A percentile compares a stretch with the other conserved stretches of the same genome.
Evolutionary conservation across 169 alveolate genomes (phyloP).

Genomic region (Fabrea salina): DNA sequence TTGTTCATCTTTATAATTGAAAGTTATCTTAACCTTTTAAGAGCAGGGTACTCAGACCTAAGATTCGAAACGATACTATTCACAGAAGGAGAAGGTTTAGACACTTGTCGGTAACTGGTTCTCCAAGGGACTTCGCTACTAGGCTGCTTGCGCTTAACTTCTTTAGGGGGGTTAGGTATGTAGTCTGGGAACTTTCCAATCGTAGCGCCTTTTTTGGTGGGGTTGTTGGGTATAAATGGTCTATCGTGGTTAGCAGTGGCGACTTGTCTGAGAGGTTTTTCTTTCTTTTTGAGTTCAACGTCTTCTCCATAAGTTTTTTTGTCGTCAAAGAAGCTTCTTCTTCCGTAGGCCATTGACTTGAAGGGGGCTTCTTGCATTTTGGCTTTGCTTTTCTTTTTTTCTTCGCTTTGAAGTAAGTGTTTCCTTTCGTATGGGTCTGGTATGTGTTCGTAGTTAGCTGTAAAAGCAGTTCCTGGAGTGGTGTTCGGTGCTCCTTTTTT

Average conservation of each 20-base stretch:
- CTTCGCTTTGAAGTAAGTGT: background rate
- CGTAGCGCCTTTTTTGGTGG: constrained; percentile 1
- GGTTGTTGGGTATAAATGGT: constrained; percentile 9
- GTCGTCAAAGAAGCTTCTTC: background rate
- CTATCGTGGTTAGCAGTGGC: background rate
- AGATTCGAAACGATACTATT: background rate
- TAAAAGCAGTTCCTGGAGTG: constrained; percentile 14
- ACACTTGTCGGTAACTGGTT: background rate
- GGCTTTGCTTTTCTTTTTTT: constrained; percentile 13
- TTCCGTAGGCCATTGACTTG: background rate
- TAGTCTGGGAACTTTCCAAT: constrained; percentile 18
- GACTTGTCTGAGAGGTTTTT: no score
- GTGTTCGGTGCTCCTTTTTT: background rate
- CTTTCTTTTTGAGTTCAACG: background rate
- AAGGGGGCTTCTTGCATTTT: constrained; percentile 27
- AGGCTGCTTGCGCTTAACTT: background rate
- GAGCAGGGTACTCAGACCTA: background rate
- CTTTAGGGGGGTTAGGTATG: constrained; percentile 4
- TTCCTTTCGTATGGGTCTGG: constrained; percentile 25
- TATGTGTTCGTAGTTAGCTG: background rate
- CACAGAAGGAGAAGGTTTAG: constrained; percentile 7
- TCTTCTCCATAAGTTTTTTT: background rate
- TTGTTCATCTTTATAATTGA: background rate
- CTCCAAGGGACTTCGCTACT: constrained; percentile 15
- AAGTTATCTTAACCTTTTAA: no score